Evolutionary conservation across 352 stramenopile genomes (phyloP), one percentile per base, ranked within the genome.

Genomic region (Phytophthora hybrid): DNA sequence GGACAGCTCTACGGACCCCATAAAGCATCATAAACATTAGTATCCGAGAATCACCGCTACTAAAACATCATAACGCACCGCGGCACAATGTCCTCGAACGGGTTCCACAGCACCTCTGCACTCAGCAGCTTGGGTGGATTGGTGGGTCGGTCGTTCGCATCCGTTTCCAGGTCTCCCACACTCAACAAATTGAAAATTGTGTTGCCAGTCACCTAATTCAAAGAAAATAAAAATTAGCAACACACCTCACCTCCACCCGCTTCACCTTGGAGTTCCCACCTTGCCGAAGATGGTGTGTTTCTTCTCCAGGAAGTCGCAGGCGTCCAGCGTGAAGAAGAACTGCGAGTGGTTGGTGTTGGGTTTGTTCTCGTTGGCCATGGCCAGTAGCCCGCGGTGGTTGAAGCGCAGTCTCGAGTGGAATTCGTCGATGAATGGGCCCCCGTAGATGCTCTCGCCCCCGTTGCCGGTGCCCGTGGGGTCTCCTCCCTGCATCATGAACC

Each of bases 131-230:
- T 87, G 3, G 93, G 83, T 14, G 92, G 78, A 71, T 93, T 77
- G 52, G 97, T 53, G 7, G 93, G 83, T 47, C 92, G 84, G 81
- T 98, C 93, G 58, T 94, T 75, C 5, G 59, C 83, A 69, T 97
- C 90, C n/a, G 91, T 97, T 58, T 97, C 93, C 18, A 96, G 55
- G 14, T 97, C 90, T 3, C 89, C 84, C 7, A 98, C 91, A 39
- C 97, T 94, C 23, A 99, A 70, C 23, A 99, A 79, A 81, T 99
- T 99, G 82, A 99, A 99, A 57, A 99, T 97, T 21, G 98, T 99
- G 77, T 98, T 97, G 23, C 97, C 98, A 5, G 87, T 94, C 67
- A 99, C 87, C 70, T 97, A 94, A 32, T 52, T 29, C 9, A 39
- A 58, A n/a, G 62, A 96, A 97, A 60, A 51, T 41, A 18, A 60